Conservation (phyloP, 305 asterid genomes). For the Petunia hybrid region DNA sequence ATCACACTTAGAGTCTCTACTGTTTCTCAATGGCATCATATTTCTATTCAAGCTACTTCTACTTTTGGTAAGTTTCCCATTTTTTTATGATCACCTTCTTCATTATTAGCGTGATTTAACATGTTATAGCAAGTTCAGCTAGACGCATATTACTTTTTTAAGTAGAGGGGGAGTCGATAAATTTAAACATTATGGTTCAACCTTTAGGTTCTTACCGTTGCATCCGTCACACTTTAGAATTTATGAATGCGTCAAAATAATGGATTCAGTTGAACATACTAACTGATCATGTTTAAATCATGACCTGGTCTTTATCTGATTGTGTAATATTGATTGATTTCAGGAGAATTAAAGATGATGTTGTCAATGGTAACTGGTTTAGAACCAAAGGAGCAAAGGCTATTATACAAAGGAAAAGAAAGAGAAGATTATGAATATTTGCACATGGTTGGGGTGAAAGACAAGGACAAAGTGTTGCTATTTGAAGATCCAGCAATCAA, state of each 20-base stretch:
- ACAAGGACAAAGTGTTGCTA: slow-evolving; percentile 69
- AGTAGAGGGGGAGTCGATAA: no score
- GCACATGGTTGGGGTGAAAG: slow-evolving; percentile 84
- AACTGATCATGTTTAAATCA: background rate
- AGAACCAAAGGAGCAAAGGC: slow-evolving; percentile 73
- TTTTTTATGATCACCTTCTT: background rate
- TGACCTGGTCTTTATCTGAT: background rate
- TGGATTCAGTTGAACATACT: no score
- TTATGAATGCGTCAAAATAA: no score
- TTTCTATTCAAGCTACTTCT: slow-evolving; percentile 64
- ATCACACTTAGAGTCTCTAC: slow-evolving; percentile 73
- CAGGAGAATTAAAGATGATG: slow-evolving; percentile 74
- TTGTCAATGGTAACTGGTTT: slow-evolving; percentile 64
- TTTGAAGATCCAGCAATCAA: slow-evolving; percentile 81
- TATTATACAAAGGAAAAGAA: slow-evolving; percentile 78
- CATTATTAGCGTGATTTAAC: no score
- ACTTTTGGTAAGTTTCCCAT: slow-evolving; percentile 57
- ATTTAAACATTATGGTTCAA: no score
- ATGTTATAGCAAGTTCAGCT: no score
- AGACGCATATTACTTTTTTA: no score
- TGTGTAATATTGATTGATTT: background rate
- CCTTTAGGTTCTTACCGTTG: no score
- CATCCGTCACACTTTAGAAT: background rate
- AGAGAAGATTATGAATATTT: slow-evolving; percentile 74
- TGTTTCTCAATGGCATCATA: slow-evolving; percentile 60